Conservation (phyloP, 225 moss, liverwort and hornwort species). For the Asterella californica region DNA sequence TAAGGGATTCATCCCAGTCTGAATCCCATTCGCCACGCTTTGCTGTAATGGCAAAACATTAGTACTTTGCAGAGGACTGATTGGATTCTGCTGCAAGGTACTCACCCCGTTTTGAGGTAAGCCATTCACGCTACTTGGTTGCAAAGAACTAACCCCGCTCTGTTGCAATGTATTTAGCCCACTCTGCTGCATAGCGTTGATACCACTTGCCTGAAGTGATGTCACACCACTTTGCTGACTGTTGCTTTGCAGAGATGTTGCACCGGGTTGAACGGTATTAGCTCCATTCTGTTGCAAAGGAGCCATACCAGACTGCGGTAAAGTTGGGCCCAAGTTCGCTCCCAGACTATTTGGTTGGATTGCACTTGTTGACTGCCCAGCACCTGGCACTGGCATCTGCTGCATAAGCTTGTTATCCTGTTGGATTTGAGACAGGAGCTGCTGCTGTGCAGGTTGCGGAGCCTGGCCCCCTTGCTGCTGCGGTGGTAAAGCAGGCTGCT, state of each 20-base stretch:
- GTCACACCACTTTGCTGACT: constrained; percentile 49
- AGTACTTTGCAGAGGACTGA: constrained; percentile 24
- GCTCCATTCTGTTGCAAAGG: constrained; percentile 52
- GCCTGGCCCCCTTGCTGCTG: constrained; percentile 61
- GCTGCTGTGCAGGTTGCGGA: constrained; percentile 56
- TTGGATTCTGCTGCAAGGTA: constrained; percentile 36
- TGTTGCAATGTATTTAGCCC: constrained; percentile 32
- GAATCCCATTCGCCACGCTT: constrained; percentile 36
- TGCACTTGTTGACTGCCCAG: constrained; percentile 48
- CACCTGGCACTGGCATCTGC: constrained; percentile 44
- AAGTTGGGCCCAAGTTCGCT: constrained; percentile 48
- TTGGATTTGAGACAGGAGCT: constrained; percentile 79
- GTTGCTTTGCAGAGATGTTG: constrained; percentile 50
- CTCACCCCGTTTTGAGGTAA: constrained; percentile 30
- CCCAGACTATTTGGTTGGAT: constrained; percentile 56
- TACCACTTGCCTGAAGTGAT: constrained; percentile 47
- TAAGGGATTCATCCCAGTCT: constrained; percentile 52
- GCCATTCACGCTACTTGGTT: constrained; percentile 25
- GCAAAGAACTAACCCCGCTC: constrained; percentile 33
- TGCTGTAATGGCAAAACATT: constrained; percentile 37
- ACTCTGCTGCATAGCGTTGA: constrained; percentile 46
- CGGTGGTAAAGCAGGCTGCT: constrained; percentile 34
- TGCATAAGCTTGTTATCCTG: constrained; percentile 66
- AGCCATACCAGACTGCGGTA: constrained; percentile 55
- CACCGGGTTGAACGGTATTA: constrained; percentile 51